A percentile compares a stretch with the other conserved stretches of the same genome.
Conservation (phyloP, 768 basidiomycete species). For the Rhodotorula graminis region DNA sequence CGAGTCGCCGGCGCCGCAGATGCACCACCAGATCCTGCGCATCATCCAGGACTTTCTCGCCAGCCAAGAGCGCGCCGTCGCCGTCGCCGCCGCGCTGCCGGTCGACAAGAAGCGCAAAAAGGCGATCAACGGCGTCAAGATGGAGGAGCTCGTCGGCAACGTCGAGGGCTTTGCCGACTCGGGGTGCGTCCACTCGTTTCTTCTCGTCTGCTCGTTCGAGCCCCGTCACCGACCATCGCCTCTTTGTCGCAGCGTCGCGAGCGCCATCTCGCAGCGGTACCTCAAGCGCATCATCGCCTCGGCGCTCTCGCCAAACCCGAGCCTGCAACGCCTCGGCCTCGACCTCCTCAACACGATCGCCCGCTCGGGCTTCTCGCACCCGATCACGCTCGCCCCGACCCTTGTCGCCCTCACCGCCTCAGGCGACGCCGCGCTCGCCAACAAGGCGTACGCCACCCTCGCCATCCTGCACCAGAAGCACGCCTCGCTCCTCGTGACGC, state of each 20-base stretch:
- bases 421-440: slow-evolving; percentile 57
- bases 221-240: too few relatives aligned
- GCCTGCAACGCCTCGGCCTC: slow-evolving; percentile 54
- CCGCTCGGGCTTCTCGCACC: slow-evolving; percentile 91
- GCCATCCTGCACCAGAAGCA: slow-evolving; percentile 80
- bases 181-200: slow-evolving; percentile 57
- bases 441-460: slow-evolving; percentile 75
- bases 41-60: slow-evolving; percentile 86
- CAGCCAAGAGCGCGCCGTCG: slow-evolving; percentile 13
- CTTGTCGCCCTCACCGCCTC: slow-evolving; percentile 56
- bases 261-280: slow-evolving; percentile 90
- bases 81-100: neutral
- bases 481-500: slow-evolving; percentile 77
- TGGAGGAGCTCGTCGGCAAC: slow-evolving; percentile 91
- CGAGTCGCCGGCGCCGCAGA: slow-evolving; percentile 64
- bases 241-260: slow-evolving; percentile 65
- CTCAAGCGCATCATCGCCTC: slow-evolving; percentile 73
- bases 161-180: slow-evolving; percentile 95
- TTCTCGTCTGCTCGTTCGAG: neutral
- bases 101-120: slow-evolving; percentile 43
- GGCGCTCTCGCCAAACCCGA: slow-evolving; percentile 62
- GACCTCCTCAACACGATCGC: slow-evolving; percentile 90
- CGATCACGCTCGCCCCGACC: slow-evolving; percentile 63
- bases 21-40: slow-evolving; percentile 66
- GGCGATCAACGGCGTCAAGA: slow-evolving; percentile 56